Evolutionary conservation across 306 rosid species (phyloP).

Genomic region (Geum urbanum): DNA sequence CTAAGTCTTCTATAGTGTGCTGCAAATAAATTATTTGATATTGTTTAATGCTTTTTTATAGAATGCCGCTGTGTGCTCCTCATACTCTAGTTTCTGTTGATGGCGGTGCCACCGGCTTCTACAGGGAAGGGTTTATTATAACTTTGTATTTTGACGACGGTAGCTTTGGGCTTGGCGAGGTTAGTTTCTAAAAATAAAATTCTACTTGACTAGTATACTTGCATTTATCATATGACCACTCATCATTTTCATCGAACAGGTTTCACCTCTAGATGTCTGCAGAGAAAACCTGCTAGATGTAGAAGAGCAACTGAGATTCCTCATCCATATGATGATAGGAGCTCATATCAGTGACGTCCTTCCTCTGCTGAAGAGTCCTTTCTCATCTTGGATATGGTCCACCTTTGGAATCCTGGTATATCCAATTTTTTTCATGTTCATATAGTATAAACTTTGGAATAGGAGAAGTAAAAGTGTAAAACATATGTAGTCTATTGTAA

Average conservation of each 20-base stretch:
- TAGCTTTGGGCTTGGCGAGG: constrained; percentile 88
- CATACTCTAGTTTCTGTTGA: constrained; percentile 46
- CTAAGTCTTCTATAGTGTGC: constrained; percentile 5
- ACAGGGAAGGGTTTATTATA: constrained; percentile 79
- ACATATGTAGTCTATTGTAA: neutral
- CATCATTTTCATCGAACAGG: constrained; percentile 46
- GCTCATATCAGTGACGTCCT: constrained; percentile 50
- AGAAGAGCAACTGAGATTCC: constrained; percentile 82
- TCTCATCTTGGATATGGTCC: constrained; percentile 81
- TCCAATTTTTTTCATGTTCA: constrained; percentile 23
- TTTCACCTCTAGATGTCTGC: constrained; percentile 74
- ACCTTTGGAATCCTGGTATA: constrained; percentile 78
- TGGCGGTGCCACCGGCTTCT: constrained; percentile 36
- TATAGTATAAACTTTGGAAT: neutral
- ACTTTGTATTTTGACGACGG: constrained; percentile 83
- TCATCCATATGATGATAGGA: constrained; percentile 55
- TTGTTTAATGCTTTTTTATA: constrained; percentile 30
- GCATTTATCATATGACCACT: neutral
- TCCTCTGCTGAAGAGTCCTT: constrained; percentile 71
- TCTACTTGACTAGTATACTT: neutral
- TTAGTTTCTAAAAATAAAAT: constrained; percentile 33
- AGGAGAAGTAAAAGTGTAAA: neutral
- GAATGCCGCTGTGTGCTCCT: constrained; percentile 68
- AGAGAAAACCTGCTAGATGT: constrained; percentile 66
- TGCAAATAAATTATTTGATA: constrained; percentile 1